Evolutionary conservation across 306 rosid genomes (phyloP).

Genomic region (Hippophae gyantsensis): DNA sequence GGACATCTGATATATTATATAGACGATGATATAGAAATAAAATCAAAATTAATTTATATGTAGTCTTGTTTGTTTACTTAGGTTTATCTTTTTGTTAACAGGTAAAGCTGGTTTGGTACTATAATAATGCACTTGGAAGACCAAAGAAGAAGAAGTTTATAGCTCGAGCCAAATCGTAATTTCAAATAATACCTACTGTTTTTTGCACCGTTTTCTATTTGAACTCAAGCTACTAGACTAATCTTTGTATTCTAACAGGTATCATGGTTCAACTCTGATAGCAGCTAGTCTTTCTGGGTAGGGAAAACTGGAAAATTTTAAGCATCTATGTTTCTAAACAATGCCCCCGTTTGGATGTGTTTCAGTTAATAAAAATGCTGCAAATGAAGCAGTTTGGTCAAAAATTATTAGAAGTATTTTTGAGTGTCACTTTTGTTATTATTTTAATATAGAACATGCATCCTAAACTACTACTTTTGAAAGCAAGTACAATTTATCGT

Average conservation of each 20-base stretch:
- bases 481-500: no score
- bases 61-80: slow-evolving; percentile 7
- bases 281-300: slow-evolving; percentile 92
- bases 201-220: slow-evolving; percentile 16
- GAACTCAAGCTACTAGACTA: slow-evolving; percentile 12
- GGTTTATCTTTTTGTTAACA: slow-evolving; percentile 27
- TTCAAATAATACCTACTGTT: slow-evolving; percentile 16
- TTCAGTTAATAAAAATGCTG: slow-evolving; percentile 4
- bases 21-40: no score
- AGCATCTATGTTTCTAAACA: background rate
- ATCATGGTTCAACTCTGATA: slow-evolving; percentile 78
- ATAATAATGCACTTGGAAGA: slow-evolving; percentile 86
- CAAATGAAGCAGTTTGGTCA: no score
- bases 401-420: no score
- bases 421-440: no score
- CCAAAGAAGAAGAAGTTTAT: slow-evolving; percentile 79
- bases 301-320: slow-evolving; percentile 10
- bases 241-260: slow-evolving; percentile 36
- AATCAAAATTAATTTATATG: no score
- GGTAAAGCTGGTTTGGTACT: slow-evolving; percentile 92
- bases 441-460: no score
- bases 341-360: background rate
- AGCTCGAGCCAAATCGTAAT: slow-evolving; percentile 70
- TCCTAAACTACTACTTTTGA: no score
- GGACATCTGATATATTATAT: no score